Evolutionary conservation across 345 rosid genomes (phyloP).

Genomic region (Eutrema yunnanense): DNA sequence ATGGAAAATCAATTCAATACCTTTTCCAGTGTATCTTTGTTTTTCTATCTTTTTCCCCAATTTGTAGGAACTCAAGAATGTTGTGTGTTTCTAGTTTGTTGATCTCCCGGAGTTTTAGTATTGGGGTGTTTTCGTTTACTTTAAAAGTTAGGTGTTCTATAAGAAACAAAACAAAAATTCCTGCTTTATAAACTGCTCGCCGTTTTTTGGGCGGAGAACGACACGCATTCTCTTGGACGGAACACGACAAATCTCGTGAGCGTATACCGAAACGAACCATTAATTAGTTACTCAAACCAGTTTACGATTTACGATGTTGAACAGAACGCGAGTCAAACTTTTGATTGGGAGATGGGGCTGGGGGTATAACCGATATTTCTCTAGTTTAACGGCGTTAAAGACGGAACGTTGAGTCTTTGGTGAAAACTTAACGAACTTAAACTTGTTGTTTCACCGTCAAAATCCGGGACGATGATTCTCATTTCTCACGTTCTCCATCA

Average conservation of each 20-base stretch:
- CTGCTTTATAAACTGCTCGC: not conserved
- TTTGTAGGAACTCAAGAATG: slow-evolving; percentile 26
- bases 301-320: not conserved
- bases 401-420: not conserved
- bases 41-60: not conserved
- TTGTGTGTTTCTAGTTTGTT: slow-evolving; percentile 25
- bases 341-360: not conserved
- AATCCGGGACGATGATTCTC: slow-evolving; percentile 8
- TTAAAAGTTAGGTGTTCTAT: not conserved
- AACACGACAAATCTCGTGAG: not conserved
- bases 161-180: not conserved
- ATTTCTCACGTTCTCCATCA: not conserved
- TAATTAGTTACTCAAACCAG: not conserved
- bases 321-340: slow-evolving; percentile 12
- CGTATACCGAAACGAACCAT: not conserved
- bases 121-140: not conserved
- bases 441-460: not conserved
- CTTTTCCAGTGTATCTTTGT: not conserved
- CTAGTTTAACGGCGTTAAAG: slow-evolving; percentile 11
- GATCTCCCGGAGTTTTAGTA: slow-evolving; percentile 21
- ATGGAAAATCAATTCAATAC: not conserved
- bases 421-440: slow-evolving; percentile 11
- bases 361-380: slow-evolving; percentile 15
- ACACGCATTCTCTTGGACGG: not conserved
- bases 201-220: not conserved